Conservation (phyloP, 345 rosid species). For the Stellera chamaejasme region DNA sequence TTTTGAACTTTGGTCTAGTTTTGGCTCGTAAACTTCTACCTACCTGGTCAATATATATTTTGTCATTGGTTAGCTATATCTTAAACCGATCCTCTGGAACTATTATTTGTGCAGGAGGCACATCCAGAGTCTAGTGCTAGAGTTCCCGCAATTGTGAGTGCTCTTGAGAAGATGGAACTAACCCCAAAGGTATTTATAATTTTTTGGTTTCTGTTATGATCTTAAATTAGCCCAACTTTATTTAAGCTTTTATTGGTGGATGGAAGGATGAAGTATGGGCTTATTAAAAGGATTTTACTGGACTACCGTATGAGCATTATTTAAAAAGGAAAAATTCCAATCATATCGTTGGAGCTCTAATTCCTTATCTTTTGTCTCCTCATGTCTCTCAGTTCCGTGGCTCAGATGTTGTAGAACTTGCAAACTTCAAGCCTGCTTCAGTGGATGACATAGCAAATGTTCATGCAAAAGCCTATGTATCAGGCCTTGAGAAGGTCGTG, state of each 20-base stretch:
- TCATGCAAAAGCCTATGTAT: conserved; percentile 68
- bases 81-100: neutral
- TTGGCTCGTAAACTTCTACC: too few species aligned
- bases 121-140: conserved; percentile 94
- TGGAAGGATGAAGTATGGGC: neutral
- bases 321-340: too few species aligned
- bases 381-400: conserved; percentile 55
- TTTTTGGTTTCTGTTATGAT: neutral
- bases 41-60: too few species aligned
- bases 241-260: conserved; percentile 1
- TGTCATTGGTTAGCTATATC: too few species aligned
- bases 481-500: conserved; percentile 80
- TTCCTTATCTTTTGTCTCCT: neutral
- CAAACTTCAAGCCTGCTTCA: conserved; percentile 62
- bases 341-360: too few species aligned
- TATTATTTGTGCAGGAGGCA: conserved; percentile 43
- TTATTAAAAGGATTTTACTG: neutral
- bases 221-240: neutral
- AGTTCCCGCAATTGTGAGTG: conserved; percentile 77
- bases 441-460: conserved; percentile 68
- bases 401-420: conserved; percentile 58
- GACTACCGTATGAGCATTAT: too few species aligned
- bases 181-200: conserved; percentile 47
- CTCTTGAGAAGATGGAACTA: conserved; percentile 73
- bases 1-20: too few species aligned